phyloP scores from a whole-genome alignment of 352 stramenopile genomes.

The Phytophthora fragariaefolia region DNA sequence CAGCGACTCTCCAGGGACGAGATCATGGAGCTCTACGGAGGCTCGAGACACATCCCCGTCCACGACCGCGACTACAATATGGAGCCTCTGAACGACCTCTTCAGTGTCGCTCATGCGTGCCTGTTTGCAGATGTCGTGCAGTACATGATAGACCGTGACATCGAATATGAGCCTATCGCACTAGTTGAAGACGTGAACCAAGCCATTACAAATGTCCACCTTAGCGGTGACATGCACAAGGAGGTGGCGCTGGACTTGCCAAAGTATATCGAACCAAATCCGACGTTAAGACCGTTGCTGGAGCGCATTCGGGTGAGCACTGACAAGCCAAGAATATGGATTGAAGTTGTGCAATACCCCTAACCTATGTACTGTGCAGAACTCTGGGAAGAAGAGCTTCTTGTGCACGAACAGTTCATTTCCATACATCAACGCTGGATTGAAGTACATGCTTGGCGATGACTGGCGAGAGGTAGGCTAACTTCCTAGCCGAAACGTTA shows the following conservation, averaged over 20 bases:
- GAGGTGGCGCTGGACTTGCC: constrained; percentile 83
- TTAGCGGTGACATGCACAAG: constrained; percentile 93
- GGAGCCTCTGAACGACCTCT: constrained; percentile 94
- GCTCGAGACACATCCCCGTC: constrained; percentile 88
- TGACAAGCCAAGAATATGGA: not conserved
- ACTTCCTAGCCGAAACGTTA: not conserved
- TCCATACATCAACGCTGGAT: constrained; percentile 93
- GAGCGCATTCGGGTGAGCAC: constrained; percentile 63
- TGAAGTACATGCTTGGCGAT: constrained; percentile 93
- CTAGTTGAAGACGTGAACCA: constrained; percentile 90
- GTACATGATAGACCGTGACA: constrained; percentile 91
- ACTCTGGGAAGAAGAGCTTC: constrained; percentile 91
- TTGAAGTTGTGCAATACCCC: not conserved
- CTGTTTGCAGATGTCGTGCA: constrained; percentile 94
- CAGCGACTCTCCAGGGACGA: constrained; percentile 81
- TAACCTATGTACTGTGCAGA: constrained; percentile 31
- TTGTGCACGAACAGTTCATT: constrained; percentile 95
- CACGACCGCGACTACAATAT: constrained; percentile 85
- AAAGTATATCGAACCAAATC: constrained; percentile 91
- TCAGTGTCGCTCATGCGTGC: constrained; percentile 93
- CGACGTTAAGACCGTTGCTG: constrained; percentile 85
- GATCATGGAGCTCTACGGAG: constrained; percentile 90
- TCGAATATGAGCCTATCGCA: constrained; percentile 91
- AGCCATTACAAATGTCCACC: constrained; percentile 89
- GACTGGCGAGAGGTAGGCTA: constrained; percentile 77